Conservation (phyloP, 1,284 basidiomycete genomes). For the Puccinia horiana region DNA sequence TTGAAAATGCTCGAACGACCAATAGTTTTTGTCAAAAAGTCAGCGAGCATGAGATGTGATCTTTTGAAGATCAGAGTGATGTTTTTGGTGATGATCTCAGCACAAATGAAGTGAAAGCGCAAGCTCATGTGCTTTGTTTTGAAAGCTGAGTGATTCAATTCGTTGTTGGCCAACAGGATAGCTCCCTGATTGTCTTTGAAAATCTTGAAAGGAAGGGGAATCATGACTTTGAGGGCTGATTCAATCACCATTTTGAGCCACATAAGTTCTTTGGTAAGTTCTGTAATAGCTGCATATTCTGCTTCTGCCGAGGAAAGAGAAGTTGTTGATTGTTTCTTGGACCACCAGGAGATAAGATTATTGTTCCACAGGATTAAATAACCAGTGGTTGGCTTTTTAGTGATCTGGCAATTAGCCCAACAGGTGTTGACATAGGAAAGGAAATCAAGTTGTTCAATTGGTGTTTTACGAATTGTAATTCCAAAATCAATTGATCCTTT, state of each 20-base stretch:
- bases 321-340: conserved; percentile 59
- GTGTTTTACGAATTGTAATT: no score
- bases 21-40: background rate
- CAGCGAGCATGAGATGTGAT: background rate
- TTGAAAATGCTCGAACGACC: no score
- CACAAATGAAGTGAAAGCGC: conserved; percentile 54
- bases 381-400: conserved; percentile 59
- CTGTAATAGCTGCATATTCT: no score
- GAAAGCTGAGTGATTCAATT: conserved; percentile 28
- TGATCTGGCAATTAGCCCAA: conserved; percentile 58
- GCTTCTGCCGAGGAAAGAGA: conserved; percentile 60
- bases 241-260: conserved; percentile 58
- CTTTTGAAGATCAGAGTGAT: background rate
- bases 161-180: conserved; percentile 53
- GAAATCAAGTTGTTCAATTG: background rate
- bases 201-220: conserved; percentile 50
- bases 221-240: conserved; percentile 51
- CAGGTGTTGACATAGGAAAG: conserved; percentile 53
- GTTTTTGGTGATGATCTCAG: conserved; percentile 50
- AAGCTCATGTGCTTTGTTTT: conserved; percentile 58
- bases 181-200: conserved; percentile 56
- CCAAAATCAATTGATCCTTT: background rate
- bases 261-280: conserved; percentile 59
- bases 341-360: conserved; percentile 60
- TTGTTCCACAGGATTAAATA: conserved; percentile 58